Evolutionary conservation across 768 basidiomycete species (phyloP).

Genomic region (Cantharellus cinnabarinus): DNA sequence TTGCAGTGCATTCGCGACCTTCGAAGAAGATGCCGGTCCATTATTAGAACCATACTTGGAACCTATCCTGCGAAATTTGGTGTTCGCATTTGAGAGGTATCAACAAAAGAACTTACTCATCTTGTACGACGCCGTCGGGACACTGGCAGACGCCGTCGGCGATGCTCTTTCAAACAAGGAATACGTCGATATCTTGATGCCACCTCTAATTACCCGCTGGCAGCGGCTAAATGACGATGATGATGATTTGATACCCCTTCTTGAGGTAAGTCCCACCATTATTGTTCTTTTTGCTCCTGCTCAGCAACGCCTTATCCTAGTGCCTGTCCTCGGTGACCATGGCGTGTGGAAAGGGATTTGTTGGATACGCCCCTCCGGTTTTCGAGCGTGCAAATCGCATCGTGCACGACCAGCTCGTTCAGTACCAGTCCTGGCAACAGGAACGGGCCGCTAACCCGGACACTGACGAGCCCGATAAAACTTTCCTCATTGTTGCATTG

Average conservation of each 20-base stretch:
- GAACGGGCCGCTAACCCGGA: constrained; percentile 64
- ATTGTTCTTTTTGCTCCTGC: not conserved
- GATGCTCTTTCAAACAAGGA: constrained; percentile 62
- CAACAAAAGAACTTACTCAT: constrained; percentile 99
- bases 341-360: constrained; percentile 77
- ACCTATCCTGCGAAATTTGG: constrained; percentile 83
- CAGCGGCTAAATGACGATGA: constrained; percentile 78
- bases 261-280: constrained; percentile 45
- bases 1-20: constrained; percentile 93
- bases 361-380: constrained; percentile 73
- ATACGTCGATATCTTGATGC: constrained; percentile 92
- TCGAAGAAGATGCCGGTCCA: constrained; percentile 89
- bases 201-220: constrained; percentile 81
- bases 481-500: constrained; percentile 95
- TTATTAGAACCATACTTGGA: constrained; percentile 87
- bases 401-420: constrained; percentile 60
- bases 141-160: constrained; percentile 91
- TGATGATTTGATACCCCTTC: constrained; percentile 77
- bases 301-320: constrained; percentile 23
- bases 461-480: constrained; percentile 62
- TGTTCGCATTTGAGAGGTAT: constrained; percentile 92
- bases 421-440: constrained; percentile 51
- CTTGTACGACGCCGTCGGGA: constrained; percentile 96
- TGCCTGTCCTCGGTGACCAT: constrained; percentile 96
- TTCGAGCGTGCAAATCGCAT: constrained; percentile 81